Base-by-base conservation (phyloP, 495 filamentous ascomycete species). In the Aspergillus ostianus region DNA sequence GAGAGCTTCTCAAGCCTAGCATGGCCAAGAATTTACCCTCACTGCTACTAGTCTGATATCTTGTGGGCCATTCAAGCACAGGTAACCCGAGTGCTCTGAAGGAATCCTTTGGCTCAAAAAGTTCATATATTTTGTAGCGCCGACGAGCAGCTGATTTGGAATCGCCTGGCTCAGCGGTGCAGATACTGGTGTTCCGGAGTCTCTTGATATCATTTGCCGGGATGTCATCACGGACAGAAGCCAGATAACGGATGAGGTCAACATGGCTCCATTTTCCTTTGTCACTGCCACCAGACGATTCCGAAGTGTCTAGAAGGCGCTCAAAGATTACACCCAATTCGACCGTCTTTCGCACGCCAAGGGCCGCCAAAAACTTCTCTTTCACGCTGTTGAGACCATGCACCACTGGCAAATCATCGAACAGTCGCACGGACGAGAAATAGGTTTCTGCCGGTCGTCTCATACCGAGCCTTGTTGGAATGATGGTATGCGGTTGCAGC, bases 391-490 rank as follows among this genome's bases (percentile, higher is more conserved):
- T 81, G 41, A 92, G 83, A n/a, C 81, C 84, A 58, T 83, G 81
- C 10, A 97, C 83, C 13, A 87, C 85, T 4, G 95, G 93, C 10
- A 99, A 79, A 66, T 99, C 95, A 57, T 95, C 88, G 67, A 99
- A 99, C 8, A 98, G 77, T 64, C 90, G 93, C 20, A 98, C 95
- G 15, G 84, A 87, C n/a, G 87, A 83, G 68, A 99, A 97, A 71
- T 97, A 99, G 0, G 95, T 85, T 62, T 98, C 92, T 13, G 75
- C 73, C 20, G 95, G 95, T 66, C 84, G 88, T 63, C 81, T 90
- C 93, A 98, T 93, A 10, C 95, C 95, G 61, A 87, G 71, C 67
- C 88, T 97, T 0, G 95, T 98, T 0, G 95, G 95, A 59, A 99
- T 93, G 26, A 94, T 82, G 4, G 90, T 87, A 30, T 87, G 79